Evolutionary conservation across 495 filamentous ascomycete species (phyloP).

Genomic region (Rhypophila decipiens): DNA sequence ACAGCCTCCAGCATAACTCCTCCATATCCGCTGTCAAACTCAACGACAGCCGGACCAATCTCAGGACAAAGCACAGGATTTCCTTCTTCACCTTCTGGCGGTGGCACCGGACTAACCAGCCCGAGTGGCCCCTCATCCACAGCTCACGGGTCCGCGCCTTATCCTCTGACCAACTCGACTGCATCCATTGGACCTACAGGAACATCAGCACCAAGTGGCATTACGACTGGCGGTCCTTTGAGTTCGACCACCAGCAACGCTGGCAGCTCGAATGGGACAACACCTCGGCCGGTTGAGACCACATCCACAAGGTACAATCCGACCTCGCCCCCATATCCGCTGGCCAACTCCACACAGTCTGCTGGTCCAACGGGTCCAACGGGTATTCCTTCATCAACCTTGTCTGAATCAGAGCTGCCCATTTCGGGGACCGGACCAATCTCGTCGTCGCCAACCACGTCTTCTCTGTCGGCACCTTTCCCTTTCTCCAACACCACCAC

Average conservation of each 20-base stretch:
- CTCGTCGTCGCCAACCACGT: conserved; percentile 8
- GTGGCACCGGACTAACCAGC: not conserved
- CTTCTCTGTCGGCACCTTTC: conserved; percentile 7
- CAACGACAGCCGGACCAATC: conserved; percentile 1
- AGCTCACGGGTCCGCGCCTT: conserved; percentile 22
- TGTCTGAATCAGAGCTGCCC: not conserved
- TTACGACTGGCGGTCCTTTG: not conserved
- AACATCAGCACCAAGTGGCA: conserved; percentile 1
- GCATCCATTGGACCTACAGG: conserved; percentile 13
- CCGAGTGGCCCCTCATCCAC: no score
- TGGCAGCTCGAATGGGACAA: no score
- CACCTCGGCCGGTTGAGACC: not conserved
- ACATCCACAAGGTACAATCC: not conserved
- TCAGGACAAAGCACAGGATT: not conserved
- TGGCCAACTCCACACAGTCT: conserved; percentile 15
- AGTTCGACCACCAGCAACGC: not conserved
- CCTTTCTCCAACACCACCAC: conserved; percentile 16
- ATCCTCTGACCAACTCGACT: conserved; percentile 21
- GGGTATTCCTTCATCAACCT: not conserved
- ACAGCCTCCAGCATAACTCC: not conserved
- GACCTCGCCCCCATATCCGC: conserved; percentile 14
- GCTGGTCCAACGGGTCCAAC: conserved; percentile 4
- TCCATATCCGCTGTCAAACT: conserved; percentile 1
- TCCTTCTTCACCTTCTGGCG: not conserved
- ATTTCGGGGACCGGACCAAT: conserved; percentile 5